Evolutionary conservation across 2,329 filamentous ascomycete genomes (phyloP).

Genomic region (Plectosphaerella cucumerina): DNA sequence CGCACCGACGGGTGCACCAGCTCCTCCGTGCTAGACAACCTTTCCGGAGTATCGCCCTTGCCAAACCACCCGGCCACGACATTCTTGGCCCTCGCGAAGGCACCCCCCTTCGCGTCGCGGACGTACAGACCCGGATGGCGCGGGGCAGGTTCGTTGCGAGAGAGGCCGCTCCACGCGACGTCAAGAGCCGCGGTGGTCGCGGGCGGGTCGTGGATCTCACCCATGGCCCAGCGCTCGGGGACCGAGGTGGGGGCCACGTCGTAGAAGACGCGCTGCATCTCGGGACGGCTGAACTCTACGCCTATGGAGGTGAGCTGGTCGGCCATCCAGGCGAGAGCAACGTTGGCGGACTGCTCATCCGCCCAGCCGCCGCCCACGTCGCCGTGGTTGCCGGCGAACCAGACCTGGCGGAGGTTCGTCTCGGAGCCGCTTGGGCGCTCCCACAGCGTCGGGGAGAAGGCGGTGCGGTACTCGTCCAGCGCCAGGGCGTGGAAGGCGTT

Average conservation of each 20-base stretch:
- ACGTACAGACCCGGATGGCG: slow-evolving; percentile 18
- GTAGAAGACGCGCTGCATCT: slow-evolving; percentile 16
- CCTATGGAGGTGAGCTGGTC: slow-evolving; percentile 17
- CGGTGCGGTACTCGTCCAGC: slow-evolving; percentile 43
- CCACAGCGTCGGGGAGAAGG: slow-evolving; percentile 25
- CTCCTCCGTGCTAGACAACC: slow-evolving; percentile 16
- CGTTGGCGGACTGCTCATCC: slow-evolving; percentile 16
- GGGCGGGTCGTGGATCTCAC: slow-evolving; percentile 11
- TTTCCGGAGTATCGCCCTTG: neutral
- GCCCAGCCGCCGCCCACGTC: slow-evolving; percentile 56
- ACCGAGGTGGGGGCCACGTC: slow-evolving; percentile 4
- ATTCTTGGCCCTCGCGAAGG: neutral
- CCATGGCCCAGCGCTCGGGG: slow-evolving; percentile 12
- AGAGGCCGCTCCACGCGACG: neutral
- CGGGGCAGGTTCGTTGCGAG: slow-evolving; percentile 1
- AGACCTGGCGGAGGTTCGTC: slow-evolving; percentile 20
- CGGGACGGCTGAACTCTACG: slow-evolving; percentile 16
- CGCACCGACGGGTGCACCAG: slow-evolving; percentile 25
- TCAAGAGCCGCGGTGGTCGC: slow-evolving; percentile 6
- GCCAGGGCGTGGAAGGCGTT: slow-evolving; percentile 53
- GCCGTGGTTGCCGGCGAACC: slow-evolving; percentile 58
- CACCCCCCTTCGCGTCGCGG: slow-evolving; percentile 5
- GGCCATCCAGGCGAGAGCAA: slow-evolving; percentile 18
- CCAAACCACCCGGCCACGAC: neutral
- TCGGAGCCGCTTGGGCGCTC: slow-evolving; percentile 8